These are phyloP conservation scores for Trypanosoma mega DNA, from an alignment of 208 protist species.

Conservation along the genomic window DNA sequence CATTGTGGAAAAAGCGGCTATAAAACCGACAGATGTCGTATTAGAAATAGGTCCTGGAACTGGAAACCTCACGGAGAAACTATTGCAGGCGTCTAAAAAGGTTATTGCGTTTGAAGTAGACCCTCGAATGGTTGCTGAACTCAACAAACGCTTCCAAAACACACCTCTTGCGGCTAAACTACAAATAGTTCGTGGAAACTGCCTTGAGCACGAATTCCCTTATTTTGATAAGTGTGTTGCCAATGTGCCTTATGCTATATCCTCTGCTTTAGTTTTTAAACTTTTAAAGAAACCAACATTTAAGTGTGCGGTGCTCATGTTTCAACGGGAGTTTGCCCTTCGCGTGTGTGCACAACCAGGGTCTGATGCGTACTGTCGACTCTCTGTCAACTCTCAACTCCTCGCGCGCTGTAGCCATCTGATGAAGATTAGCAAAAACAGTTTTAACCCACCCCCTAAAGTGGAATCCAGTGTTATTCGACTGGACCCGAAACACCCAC, in stretches of 20 bases:
- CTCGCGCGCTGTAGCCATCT: slow-evolving; percentile 97
- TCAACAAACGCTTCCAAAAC: slow-evolving; percentile 98
- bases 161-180: slow-evolving; percentile 91
- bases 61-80: slow-evolving; percentile 99
- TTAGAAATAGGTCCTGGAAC: slow-evolving; percentile 99
- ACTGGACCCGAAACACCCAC: slow-evolving; percentile 97
- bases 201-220: slow-evolving; percentile 98
- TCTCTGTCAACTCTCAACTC: slow-evolving; percentile 99
- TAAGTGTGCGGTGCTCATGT: slow-evolving; percentile 99
- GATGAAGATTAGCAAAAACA: slow-evolving; percentile 99
- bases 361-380: slow-evolving; percentile 97
- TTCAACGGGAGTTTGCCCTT: slow-evolving; percentile 99
- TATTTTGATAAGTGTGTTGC: slow-evolving; percentile 99
- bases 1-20: slow-evolving; percentile 96
- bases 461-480: slow-evolving; percentile 99
- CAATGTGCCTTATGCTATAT: slow-evolving; percentile 99
- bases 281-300: slow-evolving; percentile 95
- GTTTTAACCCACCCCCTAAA: slow-evolving; percentile 99
- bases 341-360: slow-evolving; percentile 98
- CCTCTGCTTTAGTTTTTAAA: slow-evolving; percentile 99
- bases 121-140: slow-evolving; percentile 98
- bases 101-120: slow-evolving; percentile 99
- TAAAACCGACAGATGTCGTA: slow-evolving; percentile 97
- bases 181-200: slow-evolving; percentile 98
- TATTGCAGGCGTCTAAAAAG: slow-evolving; percentile 96